Base-by-base conservation (phyloP, 345 rosid species). In the Lumnitzera racemosa region DNA sequence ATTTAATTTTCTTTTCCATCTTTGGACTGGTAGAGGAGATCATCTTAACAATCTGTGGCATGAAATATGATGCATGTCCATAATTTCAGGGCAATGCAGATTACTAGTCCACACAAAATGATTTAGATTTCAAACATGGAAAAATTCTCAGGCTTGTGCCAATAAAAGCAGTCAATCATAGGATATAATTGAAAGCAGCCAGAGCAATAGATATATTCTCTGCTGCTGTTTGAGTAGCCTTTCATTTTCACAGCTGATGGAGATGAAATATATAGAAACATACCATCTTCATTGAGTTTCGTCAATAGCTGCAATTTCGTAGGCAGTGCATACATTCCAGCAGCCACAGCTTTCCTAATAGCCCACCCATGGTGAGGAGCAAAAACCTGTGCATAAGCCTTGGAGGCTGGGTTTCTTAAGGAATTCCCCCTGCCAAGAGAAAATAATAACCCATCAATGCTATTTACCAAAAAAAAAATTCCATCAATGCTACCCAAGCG, bases 311-410 rank as follows among this genome's bases (percentile, higher is more conserved):
- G 96, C 41, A 81, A 74, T 65, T 70, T 85, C 1, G 97, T 82
- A n/a, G 99, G 99, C 70, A 89, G 95, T 63, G 91, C 91, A 61
- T 85, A 94, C 97, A 94, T 89, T 62, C 99, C 97, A 15, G 91
- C 81, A 64, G 82, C 81, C 67, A 94, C 99, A 72, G 95, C 95
- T 74, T 82, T 84, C 67, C 96, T 76, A 61, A 94, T 86, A 53
- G 85, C 87, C 99, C 97, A 89, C 14, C 96, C 99, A 67, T 94
- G 99, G 74, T 94, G 90, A 11, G 95, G 91, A 65, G 91, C 91
- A 67, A 94, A 83, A 65, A 89, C 99, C 76, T 89, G 88, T 27
- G 86, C 84, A 70, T 94, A 94, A 49, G 97, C 90, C 78, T 80
- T 86, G 15, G 99, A 80, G 59, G 96, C 99, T 47, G 99, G 86